Percentiles rank a stretch among this genome's conserved stretches.
Conservation (phyloP, 768 basidiomycete species). For the Leccinum sublutescens region DNA sequence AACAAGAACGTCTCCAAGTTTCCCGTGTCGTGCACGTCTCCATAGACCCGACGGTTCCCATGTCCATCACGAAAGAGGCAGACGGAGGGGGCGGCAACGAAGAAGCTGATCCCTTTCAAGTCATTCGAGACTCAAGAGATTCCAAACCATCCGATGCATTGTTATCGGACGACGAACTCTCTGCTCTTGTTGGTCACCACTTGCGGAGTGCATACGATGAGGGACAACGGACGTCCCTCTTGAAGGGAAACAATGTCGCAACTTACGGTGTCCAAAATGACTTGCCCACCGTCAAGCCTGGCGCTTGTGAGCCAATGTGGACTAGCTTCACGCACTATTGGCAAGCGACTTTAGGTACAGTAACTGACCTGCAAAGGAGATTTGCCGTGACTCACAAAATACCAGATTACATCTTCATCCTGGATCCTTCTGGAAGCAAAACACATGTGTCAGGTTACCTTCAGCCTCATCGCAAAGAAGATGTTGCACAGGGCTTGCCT, state of each 20-base stretch:
- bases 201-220: conserved; percentile 70
- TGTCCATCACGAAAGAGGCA: conserved; percentile 20
- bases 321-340: conserved; percentile 90
- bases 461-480: conserved; percentile 53
- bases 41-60: conserved; percentile 57
- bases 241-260: conserved; percentile 17
- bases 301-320: conserved; percentile 75
- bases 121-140: conserved; percentile 71
- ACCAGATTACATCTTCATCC: conserved; percentile 87
- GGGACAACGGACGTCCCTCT: conserved; percentile 35
- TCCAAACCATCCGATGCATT: conserved; percentile 66
- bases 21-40: conserved; percentile 76
- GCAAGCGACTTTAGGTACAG: conserved; percentile 68
- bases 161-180: conserved; percentile 57
- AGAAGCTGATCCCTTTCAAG: conserved; percentile 57
- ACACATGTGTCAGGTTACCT: conserved; percentile 54
- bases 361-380: conserved; percentile 28
- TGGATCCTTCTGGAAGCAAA: conserved; percentile 40
- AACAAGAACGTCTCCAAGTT: conserved; percentile 48
- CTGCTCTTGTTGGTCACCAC: conserved; percentile 37
- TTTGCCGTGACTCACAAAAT: conserved; percentile 8
- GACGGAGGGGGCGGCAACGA: conserved; percentile 42
- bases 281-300: conserved; percentile 42
- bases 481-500: conserved; percentile 76
- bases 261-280: conserved; percentile 54